These are phyloP conservation scores for Penicillium digitatum DNA, from an alignment of 2,329 filamentous ascomycete species.

Conservation along the genomic window DNA sequence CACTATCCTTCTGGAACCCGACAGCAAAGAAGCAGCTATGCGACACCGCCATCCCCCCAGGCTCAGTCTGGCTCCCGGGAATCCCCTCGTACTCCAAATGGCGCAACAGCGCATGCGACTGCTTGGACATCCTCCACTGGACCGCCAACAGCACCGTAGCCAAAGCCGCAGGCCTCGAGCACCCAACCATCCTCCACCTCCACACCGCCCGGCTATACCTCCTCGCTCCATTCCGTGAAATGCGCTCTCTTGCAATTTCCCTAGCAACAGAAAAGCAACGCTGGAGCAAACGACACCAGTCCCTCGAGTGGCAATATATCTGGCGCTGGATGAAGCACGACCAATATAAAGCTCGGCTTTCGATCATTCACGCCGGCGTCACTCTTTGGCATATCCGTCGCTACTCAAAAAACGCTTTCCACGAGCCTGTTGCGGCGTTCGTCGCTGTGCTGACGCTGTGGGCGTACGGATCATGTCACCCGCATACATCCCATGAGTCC, in stretches of 20 bases:
- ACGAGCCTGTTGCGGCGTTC: constrained; percentile 47
- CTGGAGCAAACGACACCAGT: constrained; percentile 28
- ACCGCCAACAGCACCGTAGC: constrained; percentile 52
- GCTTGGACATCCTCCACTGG: constrained; percentile 57
- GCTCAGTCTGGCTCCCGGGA: constrained; percentile 47
- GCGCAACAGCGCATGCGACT: constrained; percentile 44
- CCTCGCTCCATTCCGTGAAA: constrained; percentile 48
- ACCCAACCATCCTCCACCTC: constrained; percentile 54
- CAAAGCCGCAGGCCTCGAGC: constrained; percentile 49
- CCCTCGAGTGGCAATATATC: constrained; percentile 41
- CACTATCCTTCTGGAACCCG: constrained; percentile 46
- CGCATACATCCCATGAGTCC: constrained; percentile 32
- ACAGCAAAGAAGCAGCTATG: constrained; percentile 41
- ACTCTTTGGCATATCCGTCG: constrained; percentile 52
- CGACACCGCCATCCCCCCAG: constrained; percentile 32
- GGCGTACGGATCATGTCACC: constrained; percentile 43
- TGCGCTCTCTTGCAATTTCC: constrained; percentile 43
- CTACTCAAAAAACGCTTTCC: constrained; percentile 48
- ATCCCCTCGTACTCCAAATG: constrained; percentile 48
- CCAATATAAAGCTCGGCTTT: constrained; percentile 55
- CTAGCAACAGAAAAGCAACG: constrained; percentile 32
- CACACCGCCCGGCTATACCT: constrained; percentile 54
- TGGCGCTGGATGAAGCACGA: constrained; percentile 50
- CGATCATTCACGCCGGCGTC: constrained; percentile 53
- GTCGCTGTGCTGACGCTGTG: constrained; percentile 48